Evolutionary conservation across 2,329 filamentous ascomycete genomes (phyloP).

Genomic region (Cyphellophora attinorum): DNA sequence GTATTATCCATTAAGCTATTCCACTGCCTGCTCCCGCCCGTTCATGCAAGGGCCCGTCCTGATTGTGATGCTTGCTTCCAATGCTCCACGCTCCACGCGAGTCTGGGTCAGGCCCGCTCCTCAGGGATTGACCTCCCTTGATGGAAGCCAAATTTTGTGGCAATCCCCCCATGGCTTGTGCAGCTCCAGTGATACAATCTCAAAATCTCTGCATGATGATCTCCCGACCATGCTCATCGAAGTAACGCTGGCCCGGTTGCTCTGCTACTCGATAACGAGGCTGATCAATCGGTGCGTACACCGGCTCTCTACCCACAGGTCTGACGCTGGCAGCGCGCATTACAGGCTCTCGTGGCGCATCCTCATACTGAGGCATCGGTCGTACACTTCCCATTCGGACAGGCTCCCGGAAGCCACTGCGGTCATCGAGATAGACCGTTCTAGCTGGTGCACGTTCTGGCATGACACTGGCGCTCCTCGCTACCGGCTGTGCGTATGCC

Average conservation of each 20-base stretch:
- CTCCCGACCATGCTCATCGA: constrained; percentile 15
- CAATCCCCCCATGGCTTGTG: no score
- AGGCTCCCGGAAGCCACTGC: constrained; percentile 49
- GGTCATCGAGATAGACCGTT: constrained; percentile 52
- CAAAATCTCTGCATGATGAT: constrained; percentile 9
- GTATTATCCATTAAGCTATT: no score
- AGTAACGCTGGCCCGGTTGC: constrained; percentile 10
- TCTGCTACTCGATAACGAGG: constrained; percentile 16
- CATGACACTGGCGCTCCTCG: constrained; percentile 29
- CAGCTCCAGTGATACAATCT: constrained; percentile 8
- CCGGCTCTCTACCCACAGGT: constrained; percentile 29
- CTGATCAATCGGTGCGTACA: constrained; percentile 14
- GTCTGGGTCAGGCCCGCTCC: no score
- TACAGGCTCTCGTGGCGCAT: constrained; percentile 24
- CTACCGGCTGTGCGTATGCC: constrained; percentile 23
- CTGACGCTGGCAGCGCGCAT: constrained; percentile 33
- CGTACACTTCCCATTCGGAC: constrained; percentile 50
- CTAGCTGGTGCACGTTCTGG: constrained; percentile 29
- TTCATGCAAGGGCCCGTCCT: no score
- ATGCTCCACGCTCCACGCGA: no score
- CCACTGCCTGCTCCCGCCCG: no score
- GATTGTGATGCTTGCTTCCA: no score
- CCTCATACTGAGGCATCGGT: constrained; percentile 39
- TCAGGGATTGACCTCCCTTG: no score
- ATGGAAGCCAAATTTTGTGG: no score